Evolutionary conservation across 192 early-diverging fungal species (phyloP).

Genomic region (Backusella liffmaniae): DNA sequence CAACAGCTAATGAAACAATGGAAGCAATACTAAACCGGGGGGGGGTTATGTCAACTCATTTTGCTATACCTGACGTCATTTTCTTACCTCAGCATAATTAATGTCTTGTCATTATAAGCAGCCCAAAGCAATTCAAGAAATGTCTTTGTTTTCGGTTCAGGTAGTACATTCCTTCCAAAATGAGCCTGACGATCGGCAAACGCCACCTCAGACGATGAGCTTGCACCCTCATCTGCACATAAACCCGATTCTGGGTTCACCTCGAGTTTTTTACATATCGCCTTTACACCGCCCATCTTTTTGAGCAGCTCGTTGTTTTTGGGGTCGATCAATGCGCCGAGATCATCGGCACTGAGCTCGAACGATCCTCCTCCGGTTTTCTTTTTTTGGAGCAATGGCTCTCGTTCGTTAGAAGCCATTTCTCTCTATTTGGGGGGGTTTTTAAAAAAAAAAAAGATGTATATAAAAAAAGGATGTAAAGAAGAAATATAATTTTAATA

Average conservation of each 20-base stretch:
- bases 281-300: constrained; percentile 55
- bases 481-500: neutral
- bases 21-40: constrained; percentile 60
- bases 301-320: constrained; percentile 58
- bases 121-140: constrained; percentile 56
- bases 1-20: constrained; percentile 79
- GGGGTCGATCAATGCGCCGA: constrained; percentile 64
- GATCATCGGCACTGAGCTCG: constrained; percentile 1
- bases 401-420: neutral
- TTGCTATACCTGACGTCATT: neutral
- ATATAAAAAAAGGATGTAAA: neutral
- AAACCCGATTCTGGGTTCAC: constrained; percentile 65
- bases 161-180: constrained; percentile 52
- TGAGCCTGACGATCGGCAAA: constrained; percentile 39
- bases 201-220: constrained; percentile 24
- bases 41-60: no score
- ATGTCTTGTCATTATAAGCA: constrained; percentile 69
- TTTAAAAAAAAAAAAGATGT: neutral
- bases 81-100: constrained; percentile 38
- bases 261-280: constrained; percentile 55
- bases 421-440: neutral
- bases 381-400: neutral
- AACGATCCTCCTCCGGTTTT: neutral
- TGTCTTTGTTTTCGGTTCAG: constrained; percentile 49
- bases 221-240: constrained; percentile 39